Base-by-base conservation (phyloP, 768 basidiomycete species). In the Leccinum ochraceum region DNA sequence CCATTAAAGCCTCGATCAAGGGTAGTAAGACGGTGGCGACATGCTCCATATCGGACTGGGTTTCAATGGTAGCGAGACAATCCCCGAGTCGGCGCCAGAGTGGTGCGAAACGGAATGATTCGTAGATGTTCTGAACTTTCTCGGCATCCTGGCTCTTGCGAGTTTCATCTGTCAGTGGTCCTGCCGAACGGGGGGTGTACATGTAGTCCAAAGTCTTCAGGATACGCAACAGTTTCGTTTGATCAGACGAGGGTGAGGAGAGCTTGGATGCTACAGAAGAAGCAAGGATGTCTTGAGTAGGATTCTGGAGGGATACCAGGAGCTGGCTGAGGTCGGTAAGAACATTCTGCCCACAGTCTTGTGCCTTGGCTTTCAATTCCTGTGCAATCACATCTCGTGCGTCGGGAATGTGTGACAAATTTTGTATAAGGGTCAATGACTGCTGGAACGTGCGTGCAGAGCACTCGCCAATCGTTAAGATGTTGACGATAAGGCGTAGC, bases 171-270 rank as follows among this genome's bases (percentile, higher is more conserved):
- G 77, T 69, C 30, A 80, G 66, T 9, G 79, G 67, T 32, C 77
- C 71, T 61, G 79, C 80, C 8, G 78, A 66, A 53, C 80, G 81
- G 7, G 89, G 86, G 2, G 89, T 87, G 74, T 91, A 94, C 86
- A 97, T 95, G 73, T 95, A 96, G 72, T 98, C 97, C 69, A 99
- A 90, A 10, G 96, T 97, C 78, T 98, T 99, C 65, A 99, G 80
- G 14, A 99, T 89, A 13, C 97, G 84, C 7, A 99, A 81, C 5
- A 99, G 84, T 75, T 97, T 97, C n/a, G 97, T 95, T 78, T 99
- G 97, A 48, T 87, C 86, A 0, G 95, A 95, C 1, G 95, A 95
- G 2, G 95, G 88, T 1, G 94, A 87, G 1, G 96, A 96, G 78
- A 99, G 98, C 67, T 90, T 93, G 50, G 90, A 85, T 7, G 96